Conservation (phyloP, 2,329 filamentous ascomycete species). For the Claviceps pusilla region DNA sequence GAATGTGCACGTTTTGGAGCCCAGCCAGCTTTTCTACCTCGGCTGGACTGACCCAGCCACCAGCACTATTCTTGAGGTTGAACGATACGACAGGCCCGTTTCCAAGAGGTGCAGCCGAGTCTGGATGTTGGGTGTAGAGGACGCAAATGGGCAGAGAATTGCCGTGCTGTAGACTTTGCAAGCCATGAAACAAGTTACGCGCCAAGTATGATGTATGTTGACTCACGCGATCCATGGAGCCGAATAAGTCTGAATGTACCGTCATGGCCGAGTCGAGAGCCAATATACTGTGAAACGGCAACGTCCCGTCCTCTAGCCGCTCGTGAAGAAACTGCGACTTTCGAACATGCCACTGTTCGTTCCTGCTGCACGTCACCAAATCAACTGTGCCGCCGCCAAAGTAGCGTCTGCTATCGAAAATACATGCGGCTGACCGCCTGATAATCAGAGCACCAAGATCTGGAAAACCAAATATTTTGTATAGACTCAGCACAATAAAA, state of each 20-base stretch:
- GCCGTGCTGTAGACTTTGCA: constrained; percentile 48
- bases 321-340: constrained; percentile 64
- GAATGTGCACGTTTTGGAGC: constrained; percentile 65
- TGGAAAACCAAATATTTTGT: constrained; percentile 97
- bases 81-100: constrained; percentile 71
- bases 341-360: constrained; percentile 64
- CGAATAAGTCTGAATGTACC: constrained; percentile 54
- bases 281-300: constrained; percentile 81
- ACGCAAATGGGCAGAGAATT: constrained; percentile 53
- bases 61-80: constrained; percentile 56
- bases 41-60: constrained; percentile 62
- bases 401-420: constrained; percentile 56
- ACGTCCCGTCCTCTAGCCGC: constrained; percentile 74
- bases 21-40: constrained; percentile 80
- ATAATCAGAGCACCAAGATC: constrained; percentile 78
- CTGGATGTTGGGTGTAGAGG: constrained; percentile 38
- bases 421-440: constrained; percentile 48
- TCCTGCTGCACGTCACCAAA: constrained; percentile 60
- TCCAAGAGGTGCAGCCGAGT: constrained; percentile 15
- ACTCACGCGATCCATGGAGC: constrained; percentile 53
- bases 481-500: constrained; percentile 76
- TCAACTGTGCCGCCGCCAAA: constrained; percentile 94
- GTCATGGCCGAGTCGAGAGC: constrained; percentile 63
- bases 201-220: constrained; percentile 56
- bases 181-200: constrained; percentile 38